phyloP scores from a whole-genome alignment of 352 stramenopile species.

The Pythium monospermum region DNA sequence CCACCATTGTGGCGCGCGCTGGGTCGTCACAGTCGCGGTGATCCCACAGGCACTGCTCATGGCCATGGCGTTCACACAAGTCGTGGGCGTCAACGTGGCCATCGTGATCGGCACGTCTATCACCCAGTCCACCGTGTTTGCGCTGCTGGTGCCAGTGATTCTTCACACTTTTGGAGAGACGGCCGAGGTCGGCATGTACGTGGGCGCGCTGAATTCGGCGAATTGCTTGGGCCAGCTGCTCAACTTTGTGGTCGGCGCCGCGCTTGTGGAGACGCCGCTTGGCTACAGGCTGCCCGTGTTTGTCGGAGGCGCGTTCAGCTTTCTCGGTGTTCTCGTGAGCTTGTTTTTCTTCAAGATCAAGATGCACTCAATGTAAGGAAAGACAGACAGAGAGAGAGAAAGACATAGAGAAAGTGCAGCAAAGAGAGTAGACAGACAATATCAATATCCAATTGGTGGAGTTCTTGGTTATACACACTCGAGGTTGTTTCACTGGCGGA shows the following conservation, averaged over 20 bases:
- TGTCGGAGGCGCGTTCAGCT: constrained; percentile 56
- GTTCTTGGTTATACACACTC: no score
- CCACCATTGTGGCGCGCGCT: constrained; percentile 28
- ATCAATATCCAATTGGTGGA: no score
- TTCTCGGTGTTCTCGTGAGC: constrained; percentile 56
- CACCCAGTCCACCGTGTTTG: constrained; percentile 53
- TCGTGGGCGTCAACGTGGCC: constrained; percentile 32
- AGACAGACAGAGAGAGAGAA: background rate
- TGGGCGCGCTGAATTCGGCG: constrained; percentile 68
- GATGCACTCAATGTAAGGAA: constrained; percentile 71
- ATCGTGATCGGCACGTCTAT: constrained; percentile 41
- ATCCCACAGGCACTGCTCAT: constrained; percentile 52
- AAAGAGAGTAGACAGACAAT: constrained; percentile 1
- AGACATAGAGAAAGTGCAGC: no score
- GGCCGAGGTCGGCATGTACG: constrained; percentile 58
- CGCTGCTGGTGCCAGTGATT: constrained; percentile 67
- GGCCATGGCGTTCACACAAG: constrained; percentile 38
- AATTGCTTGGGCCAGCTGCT: constrained; percentile 68
- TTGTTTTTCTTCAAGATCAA: constrained; percentile 60
- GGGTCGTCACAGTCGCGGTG: constrained; percentile 24
- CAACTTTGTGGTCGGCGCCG: constrained; percentile 60
- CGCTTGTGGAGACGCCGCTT: constrained; percentile 54
- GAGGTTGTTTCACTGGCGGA: no score
- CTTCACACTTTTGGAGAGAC: constrained; percentile 56
- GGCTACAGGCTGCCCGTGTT: constrained; percentile 62